Evolutionary conservation across 768 basidiomycete genomes (phyloP), one percentile per base, ranked within the genome.

Genomic region (Termitomyces sp.): DNA sequence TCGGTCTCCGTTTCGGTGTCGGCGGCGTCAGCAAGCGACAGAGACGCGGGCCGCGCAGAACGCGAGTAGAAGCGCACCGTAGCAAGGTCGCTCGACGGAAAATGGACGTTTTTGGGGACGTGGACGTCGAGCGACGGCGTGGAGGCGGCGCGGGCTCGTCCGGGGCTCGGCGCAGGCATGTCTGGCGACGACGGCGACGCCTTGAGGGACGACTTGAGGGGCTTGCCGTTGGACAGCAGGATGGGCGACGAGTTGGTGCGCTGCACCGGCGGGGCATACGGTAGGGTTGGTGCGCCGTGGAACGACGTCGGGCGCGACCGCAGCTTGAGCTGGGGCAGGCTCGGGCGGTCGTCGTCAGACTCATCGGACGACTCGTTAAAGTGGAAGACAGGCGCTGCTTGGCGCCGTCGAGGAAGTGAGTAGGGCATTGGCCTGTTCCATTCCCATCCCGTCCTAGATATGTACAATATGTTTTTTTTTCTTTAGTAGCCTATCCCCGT

Each of bases 171-270:
- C 20, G 22, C 12, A 2, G 74, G 69, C 52, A 83, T 79, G 62
- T 72, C 74, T 43, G 80, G 78, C 2, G 78, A 69, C 12, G 82
- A 82, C 8, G 75, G 74, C 34, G 79, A 81, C 5, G 72, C 73
- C 69, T 96, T 97, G 64, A 97, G 81, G 1, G 91, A 89, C 0
- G 89, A 80, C 66, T 92, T 92, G 71, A 97, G 86, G 4, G 92
- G 89, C 67, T 92, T 92, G 44, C 94, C 93, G 57, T 87, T 92
- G 20, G 82, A 74, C 34, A 86, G 79, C 24, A 85, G 68, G 53
- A 86, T 76, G 14, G 77, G 63, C 60, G 71, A 50, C 56, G 78
- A 63, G 60, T 74, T 31, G 53, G 79, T 70, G 61, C 78, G 64
- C 56, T 70, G 59, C 67, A 79, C 46, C 63, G 43, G 66, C 76